Base-by-base conservation (phyloP, 148 eudicot species). In the Spergularia marina region DNA sequence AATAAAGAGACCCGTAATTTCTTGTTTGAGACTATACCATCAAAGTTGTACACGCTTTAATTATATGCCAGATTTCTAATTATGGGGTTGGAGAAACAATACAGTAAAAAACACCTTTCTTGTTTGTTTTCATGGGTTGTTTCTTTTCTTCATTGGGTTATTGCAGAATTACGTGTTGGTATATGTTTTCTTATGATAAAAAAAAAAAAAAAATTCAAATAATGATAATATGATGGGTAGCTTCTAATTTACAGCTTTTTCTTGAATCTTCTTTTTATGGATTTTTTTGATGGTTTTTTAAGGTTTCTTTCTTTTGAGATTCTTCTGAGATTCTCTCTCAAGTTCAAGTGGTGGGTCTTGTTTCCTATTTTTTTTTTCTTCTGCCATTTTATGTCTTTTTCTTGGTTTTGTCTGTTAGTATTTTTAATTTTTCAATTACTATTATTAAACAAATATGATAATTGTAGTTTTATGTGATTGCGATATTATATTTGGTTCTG, bases 291-390 rank as follows among this genome's bases (percentile, higher is more conserved):
- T 44, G 39, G 9, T 16, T 18, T 67, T 44, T 67, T 67, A 20
- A 67, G 30, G 70, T 44, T 69, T 53, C 34, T 20, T 52, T 18
- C 59, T 40, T 68, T 12, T 2, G 15, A 69, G 72, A 69, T 69
- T 53, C 59, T 44, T 69, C 53, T 53, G 72, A 53, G 72, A 69
- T 69, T 69, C 72, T 51, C 36, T 30, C 2, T 16, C 13, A 11
- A 68, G 40, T 51, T 39, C 9, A 8, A 9, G 47, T 47, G 71
- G 54, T 67, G 71, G 25, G 71, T 44, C 54, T 68, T 49, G 7
- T 21, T 6, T 44, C 4, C 16, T 47, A 20, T 0, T 3, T 25
- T 62, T 25, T 62, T 4, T 25, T 0, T 15, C 1, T 40, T 16
- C 12, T 62, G 12, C 30, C 14, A 11, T 0, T 15, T 14, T 39